These are phyloP conservation scores for Zygnema cylindricum DNA, from an alignment of 139 green algal species.

Conservation along the genomic window DNA sequence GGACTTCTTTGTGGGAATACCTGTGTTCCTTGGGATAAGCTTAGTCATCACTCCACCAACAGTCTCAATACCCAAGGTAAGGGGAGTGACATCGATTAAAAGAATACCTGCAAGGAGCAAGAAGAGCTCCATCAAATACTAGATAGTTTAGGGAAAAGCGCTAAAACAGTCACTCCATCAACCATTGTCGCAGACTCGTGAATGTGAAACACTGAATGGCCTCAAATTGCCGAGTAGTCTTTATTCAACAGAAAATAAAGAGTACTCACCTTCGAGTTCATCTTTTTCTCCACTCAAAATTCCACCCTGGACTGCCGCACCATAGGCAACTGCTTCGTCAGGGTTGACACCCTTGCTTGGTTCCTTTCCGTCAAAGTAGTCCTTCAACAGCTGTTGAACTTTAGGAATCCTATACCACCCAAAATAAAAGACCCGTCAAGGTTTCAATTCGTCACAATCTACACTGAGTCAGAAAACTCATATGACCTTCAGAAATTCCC, in stretches of 20 bases:
- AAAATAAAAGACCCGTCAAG: not conserved
- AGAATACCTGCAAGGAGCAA: slow-evolving; percentile 79
- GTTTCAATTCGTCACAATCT: not conserved
- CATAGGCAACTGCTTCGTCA: slow-evolving; percentile 72
- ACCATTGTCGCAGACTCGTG: not conserved
- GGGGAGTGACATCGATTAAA: slow-evolving; percentile 70
- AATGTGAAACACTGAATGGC: not conserved
- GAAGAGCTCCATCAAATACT: not conserved
- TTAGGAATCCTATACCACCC: slow-evolving; percentile 68
- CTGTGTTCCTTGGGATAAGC: slow-evolving; percentile 72
- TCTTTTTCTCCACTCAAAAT: slow-evolving; percentile 81
- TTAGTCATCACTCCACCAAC: slow-evolving; percentile 75
- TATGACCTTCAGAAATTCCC: not conserved
- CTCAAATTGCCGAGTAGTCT: too few species aligned
- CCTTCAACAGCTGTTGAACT: slow-evolving; percentile 91
- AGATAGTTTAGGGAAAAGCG: not conserved
- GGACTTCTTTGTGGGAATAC: slow-evolving; percentile 95
- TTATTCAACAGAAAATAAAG: not conserved
- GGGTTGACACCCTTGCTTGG: slow-evolving; percentile 75
- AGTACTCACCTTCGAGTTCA: slow-evolving; percentile 64
- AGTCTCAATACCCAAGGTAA: slow-evolving; percentile 73
- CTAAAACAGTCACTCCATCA: not conserved
- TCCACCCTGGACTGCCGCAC: slow-evolving; percentile 77
- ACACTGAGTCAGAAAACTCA: not conserved
- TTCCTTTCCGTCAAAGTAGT: slow-evolving; percentile 76